Base-by-base conservation (phyloP, 1,284 basidiomycete species). In the Tetrapyrgos nigripes region DNA sequence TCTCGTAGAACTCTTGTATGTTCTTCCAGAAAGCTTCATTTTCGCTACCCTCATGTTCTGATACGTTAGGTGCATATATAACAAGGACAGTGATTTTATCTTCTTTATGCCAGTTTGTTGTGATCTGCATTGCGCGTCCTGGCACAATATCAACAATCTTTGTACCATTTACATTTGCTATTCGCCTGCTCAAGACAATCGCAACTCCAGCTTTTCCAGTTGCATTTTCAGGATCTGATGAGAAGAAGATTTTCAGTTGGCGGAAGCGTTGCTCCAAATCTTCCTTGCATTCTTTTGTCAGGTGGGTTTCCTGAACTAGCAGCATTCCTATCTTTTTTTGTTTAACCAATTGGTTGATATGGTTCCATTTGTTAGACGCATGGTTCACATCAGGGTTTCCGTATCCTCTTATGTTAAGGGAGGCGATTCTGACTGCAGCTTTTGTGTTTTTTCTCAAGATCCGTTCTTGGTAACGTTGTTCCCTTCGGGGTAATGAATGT, bases 1-100 rank as follows among this genome's bases (percentile, higher is more conserved):
- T 1, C 9, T 52, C 33, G 14, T 58, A 63, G 13, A 53, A 63
- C 3, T 24, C 11, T 19, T 52, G 28, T 1, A 71, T 58, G 4
- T 55, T 35, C n/a, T 56, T n/a, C 67, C 68, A 71, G 61, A 69
- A 67, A 17, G 55, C 6, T 0, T n/a, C 53, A 48, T 70, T 70
- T 1, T 63, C 61, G 4, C 1, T 1, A 0, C n/a, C n/a, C 29
- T 53, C 43, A 3, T 11, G 26, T 2, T 31, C 13, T 0, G 52
- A 11, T 4, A 24, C 24, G 21, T 68, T 70, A 1, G 68, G 68
- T 0, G 69, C 69, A 47, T 71, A 71, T 0, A 70, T 50, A 0
- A 55, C 64, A 1, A 68, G 58, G 1, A 69, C 53, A 1, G 40
- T 49, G 0, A 68, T 24, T 3, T 26, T 52, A 4, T 49, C 27